Base-by-base conservation (phyloP, 2,329 filamentous ascomycete species). In the Xylaria sp. region DNA sequence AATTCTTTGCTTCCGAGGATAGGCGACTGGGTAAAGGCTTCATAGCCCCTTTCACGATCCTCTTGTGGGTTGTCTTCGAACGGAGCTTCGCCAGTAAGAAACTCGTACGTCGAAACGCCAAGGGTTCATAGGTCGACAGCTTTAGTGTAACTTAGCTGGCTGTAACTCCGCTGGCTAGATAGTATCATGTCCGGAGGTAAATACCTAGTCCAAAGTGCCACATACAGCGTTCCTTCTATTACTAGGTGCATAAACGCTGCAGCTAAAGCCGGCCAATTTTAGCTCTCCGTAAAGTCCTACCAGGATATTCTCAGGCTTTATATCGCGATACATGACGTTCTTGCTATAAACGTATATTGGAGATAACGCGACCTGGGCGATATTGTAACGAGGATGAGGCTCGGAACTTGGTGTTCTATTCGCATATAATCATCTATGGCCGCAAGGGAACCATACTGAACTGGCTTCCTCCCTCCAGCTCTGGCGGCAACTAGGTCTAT, bases 221-320 rank as follows among this genome's bases (percentile, higher is more conserved):
- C 95, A 98, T 88, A 97, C 93, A 61, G 96, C 98, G 77, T 94
- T 91, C 70, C 95, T 87, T 73, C 95, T 86, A 82, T 95, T 97
- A 81, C 97, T 97, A 28, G 96, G 95, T 4, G 96, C 95, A 80
- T 98, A 96, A 3, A 98, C 95, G 78, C 93, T 97, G 94, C 95
- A 98, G 50, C 95, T 95, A 77, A 98, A 98, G 80, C 98, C 95
- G 2, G 93, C 96, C 76, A 98, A 93, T 81, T 98, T 98, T 82
- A 98, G 94, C 84, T 98, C 95, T 71, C 94, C 96, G 77, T 98
- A 94, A 66, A 97, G 93, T 10, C 95, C 95, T 36, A 97, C 91
- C n/a, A 97, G 86, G 70, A 97, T 97, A 77, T 97, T 97, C 81
- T 97, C 94, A 1, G 94, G 94, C 83, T 97, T 97, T 83, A 97